Base-by-base conservation (phyloP, 2,329 filamentous ascomycete genomes). In the Monilinia fructigena region DNA sequence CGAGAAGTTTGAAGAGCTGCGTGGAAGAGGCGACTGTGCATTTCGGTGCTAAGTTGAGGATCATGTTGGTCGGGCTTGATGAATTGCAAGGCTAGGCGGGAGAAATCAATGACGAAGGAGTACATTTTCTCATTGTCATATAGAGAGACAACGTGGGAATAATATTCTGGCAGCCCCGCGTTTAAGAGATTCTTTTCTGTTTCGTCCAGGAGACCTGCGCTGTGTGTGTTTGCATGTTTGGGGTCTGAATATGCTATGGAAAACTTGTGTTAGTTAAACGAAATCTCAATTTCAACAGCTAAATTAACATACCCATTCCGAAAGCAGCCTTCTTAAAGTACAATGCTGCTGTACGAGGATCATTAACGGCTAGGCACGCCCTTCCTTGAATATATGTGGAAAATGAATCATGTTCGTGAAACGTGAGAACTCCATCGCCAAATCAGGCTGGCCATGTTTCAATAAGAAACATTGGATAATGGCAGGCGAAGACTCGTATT, bases 321-420 rank as follows among this genome's bases (percentile, higher is more conserved):
- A 91, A 89, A 26, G 92, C 91, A 68, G 93, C 91, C 75, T 90
- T 94, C 71, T 88, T 88, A 78, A 99, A 97, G 74, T 87, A 86
- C 38, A 85, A 80, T 38, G 91, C 86, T 65, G 95, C 94, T 50
- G 86, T 82, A 67, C 86, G 85, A 75, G 88, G 88, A 74, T 96
- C 89, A 64, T 89, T 89, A 69, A 89, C 84, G 6, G 88, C 86
- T 45, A 98, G 81, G 70, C 86, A 85, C 59, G 96, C 83, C 40
- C 95, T 88, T 2, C 91, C 95, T 76, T 93, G 92, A 5, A 98
- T 84, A 75, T 99, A 99, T 71, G 82, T 90, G 80, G 80, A 88
- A 82, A 83, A 93, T 70, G 83, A 80, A 62, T 84, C 84, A 62
- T 83, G 81, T 26, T 81, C 80, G 68, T 82, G 72, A 88, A 89